Percentiles rank a stretch among this genome's conserved stretches.
These are phyloP conservation scores for Orbilia javanica DNA, from an alignment of 2,329 filamentous ascomycete genomes.

Conservation along the genomic window DNA sequence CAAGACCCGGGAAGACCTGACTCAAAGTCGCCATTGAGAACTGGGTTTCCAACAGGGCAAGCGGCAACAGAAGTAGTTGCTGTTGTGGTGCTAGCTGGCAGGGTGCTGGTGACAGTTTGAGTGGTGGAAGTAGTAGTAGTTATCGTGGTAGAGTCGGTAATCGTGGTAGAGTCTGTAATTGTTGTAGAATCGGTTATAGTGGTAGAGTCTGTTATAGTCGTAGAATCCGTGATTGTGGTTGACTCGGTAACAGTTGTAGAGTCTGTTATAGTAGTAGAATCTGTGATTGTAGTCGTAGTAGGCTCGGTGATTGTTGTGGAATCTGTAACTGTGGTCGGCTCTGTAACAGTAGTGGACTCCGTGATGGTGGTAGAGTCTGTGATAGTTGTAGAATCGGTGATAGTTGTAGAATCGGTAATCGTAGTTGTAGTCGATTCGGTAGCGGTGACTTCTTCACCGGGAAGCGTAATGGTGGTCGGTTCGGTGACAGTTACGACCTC, in stretches of 20 bases:
- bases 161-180: background rate
- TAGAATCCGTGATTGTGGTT: slow-evolving; percentile 7
- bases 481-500: background rate
- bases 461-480: background rate
- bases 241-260: slow-evolving; percentile 23
- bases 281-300: background rate
- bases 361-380: slow-evolving; percentile 1
- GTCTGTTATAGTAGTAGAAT: slow-evolving; percentile 17
- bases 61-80: background rate
- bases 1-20: background rate
- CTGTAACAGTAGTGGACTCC: slow-evolving; percentile 19
- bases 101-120: slow-evolving; percentile 6
- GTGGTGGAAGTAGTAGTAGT: background rate
- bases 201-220: slow-evolving; percentile 33
- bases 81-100: background rate
- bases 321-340: no score
- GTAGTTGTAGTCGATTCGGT: slow-evolving; percentile 16
- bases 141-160: background rate
- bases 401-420: slow-evolving; percentile 13
- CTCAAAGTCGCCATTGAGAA: slow-evolving; percentile 23
- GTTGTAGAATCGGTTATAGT: slow-evolving; percentile 19
- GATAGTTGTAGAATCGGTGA: slow-evolving; percentile 14
- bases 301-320: no score
- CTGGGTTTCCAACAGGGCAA: slow-evolving; percentile 23
- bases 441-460: no score